Evolutionary conservation across 2,329 filamentous ascomycete species (phyloP).

Genomic region (Alternaria solani): DNA sequence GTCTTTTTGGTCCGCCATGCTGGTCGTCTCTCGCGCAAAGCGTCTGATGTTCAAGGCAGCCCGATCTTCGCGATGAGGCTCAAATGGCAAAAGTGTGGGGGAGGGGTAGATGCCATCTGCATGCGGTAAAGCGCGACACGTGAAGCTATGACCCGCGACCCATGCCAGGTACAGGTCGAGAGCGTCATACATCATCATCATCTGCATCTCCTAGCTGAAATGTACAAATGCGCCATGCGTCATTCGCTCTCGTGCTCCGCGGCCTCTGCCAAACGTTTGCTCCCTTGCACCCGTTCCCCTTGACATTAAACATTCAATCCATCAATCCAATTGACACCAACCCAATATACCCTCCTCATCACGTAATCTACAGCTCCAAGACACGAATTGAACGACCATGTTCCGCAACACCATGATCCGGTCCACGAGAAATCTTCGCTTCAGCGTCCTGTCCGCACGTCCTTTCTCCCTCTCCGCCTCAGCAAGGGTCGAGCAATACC

Average conservation of each 20-base stretch:
- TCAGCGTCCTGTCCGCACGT: slow-evolving; percentile 9
- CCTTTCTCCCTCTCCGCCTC: slow-evolving; percentile 29
- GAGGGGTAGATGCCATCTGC: slow-evolving; percentile 10
- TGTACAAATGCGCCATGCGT: slow-evolving; percentile 27
- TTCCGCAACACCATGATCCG: slow-evolving; percentile 21
- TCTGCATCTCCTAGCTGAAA: slow-evolving; percentile 9
- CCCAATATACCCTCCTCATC: background rate
- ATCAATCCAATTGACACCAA: background rate
- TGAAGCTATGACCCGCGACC: slow-evolving; percentile 23
- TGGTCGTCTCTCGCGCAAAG: background rate
- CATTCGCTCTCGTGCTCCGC: slow-evolving; percentile 5
- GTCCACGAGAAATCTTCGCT: slow-evolving; percentile 16
- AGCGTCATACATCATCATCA: slow-evolving; percentile 36
- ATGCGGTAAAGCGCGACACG: slow-evolving; percentile 9
- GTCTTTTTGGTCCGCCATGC: slow-evolving; percentile 25
- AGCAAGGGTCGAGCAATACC: slow-evolving; percentile 21
- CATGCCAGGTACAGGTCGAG: slow-evolving; percentile 11
- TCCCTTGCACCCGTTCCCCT: background rate
- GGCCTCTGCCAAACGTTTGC: background rate
- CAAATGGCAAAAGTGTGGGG: slow-evolving; percentile 28
- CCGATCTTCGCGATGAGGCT: slow-evolving; percentile 19
- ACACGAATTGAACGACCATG: slow-evolving; percentile 5
- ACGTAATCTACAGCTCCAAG: background rate
- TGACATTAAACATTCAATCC: background rate
- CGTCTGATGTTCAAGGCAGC: background rate